These are phyloP conservation scores for Cyclotella cryptica DNA, from an alignment of 108 stramenopile species.

Conservation along the genomic window DNA sequence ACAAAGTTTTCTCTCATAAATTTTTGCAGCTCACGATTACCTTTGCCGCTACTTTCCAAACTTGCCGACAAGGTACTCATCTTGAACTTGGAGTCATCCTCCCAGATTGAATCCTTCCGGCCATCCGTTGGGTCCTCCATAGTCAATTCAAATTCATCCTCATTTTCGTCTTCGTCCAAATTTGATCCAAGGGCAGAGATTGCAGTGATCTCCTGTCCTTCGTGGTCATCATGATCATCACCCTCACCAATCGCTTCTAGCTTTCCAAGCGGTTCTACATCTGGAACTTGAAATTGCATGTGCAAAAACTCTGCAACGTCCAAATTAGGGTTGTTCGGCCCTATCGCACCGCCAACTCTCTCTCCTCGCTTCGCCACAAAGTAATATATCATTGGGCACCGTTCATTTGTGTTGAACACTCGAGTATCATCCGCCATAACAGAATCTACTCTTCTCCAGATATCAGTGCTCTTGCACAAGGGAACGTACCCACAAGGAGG, in stretches of 20 bases:
- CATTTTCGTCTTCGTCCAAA: slow-evolving; percentile 28
- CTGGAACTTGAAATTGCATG: slow-evolving; percentile 75
- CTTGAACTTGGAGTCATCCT: slow-evolving; percentile 34
- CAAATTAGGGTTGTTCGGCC: slow-evolving; percentile 71
- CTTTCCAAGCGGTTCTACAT: slow-evolving; percentile 36
- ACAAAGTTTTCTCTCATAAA: slow-evolving; percentile 65
- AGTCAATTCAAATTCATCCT: slow-evolving; percentile 46
- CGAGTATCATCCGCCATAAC: slow-evolving; percentile 85
- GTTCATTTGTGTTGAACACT: slow-evolving; percentile 96
- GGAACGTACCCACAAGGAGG: slow-evolving; percentile 93
- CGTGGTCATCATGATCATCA: slow-evolving; percentile 42
- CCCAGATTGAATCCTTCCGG: slow-evolving; percentile 53
- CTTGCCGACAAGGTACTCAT: not conserved
- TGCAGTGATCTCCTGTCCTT: slow-evolving; percentile 28
- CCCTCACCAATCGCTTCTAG: slow-evolving; percentile 57
- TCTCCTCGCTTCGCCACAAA: slow-evolving; percentile 89
- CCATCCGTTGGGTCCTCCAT: slow-evolving; percentile 57
- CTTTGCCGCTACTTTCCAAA: slow-evolving; percentile 25
- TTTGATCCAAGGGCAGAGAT: slow-evolving; percentile 10
- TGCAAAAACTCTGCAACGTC: slow-evolving; percentile 97
- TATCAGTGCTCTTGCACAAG: slow-evolving; percentile 90
- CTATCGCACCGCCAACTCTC: slow-evolving; percentile 43
- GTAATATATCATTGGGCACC: slow-evolving; percentile 95
- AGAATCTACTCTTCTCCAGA: slow-evolving; percentile 82
- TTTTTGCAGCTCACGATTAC: slow-evolving; percentile 52